Evolutionary conservation across 805 yeast species (phyloP).

Genomic region (Starmerella stellata): DNA sequence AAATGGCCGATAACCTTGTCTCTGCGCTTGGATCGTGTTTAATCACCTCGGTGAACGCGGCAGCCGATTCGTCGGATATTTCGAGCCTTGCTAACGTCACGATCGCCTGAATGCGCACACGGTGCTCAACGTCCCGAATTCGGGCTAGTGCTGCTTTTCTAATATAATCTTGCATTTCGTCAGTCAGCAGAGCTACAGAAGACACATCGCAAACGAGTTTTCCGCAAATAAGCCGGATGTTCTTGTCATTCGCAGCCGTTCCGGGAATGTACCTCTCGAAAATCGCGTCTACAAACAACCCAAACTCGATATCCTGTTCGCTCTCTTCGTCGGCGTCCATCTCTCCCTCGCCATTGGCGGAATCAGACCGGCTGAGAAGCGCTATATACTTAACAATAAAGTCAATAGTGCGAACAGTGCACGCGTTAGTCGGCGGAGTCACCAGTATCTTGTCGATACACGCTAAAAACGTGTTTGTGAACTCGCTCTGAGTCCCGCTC

Average conservation of each 20-base stretch:
- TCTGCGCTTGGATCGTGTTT: conserved; percentile 74
- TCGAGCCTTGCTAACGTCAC: conserved; percentile 65
- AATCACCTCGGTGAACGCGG: conserved; percentile 32
- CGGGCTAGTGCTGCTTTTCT: conserved; percentile 20
- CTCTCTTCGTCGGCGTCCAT: background rate
- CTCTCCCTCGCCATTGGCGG: background rate
- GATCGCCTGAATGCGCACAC: conserved; percentile 69
- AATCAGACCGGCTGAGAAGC: background rate
- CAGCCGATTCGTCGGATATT: conserved; percentile 21
- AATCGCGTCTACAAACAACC: background rate
- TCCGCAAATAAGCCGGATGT: background rate
- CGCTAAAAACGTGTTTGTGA: conserved; percentile 37
- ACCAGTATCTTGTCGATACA: background rate
- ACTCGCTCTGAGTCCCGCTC: conserved; percentile 22
- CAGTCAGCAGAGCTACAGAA: background rate
- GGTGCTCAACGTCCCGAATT: conserved; percentile 46
- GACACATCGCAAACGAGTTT: background rate
- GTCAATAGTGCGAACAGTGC: background rate
- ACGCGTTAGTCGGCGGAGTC: background rate
- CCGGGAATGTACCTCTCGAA: background rate
- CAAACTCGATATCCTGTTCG: background rate
- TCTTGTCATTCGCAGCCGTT: background rate
- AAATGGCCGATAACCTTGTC: conserved; percentile 67
- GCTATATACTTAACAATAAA: background rate
- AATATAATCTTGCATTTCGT: background rate